Base-by-base conservation (phyloP, 75 land plant genomes). In the Sequoiadendron giganteum region DNA sequence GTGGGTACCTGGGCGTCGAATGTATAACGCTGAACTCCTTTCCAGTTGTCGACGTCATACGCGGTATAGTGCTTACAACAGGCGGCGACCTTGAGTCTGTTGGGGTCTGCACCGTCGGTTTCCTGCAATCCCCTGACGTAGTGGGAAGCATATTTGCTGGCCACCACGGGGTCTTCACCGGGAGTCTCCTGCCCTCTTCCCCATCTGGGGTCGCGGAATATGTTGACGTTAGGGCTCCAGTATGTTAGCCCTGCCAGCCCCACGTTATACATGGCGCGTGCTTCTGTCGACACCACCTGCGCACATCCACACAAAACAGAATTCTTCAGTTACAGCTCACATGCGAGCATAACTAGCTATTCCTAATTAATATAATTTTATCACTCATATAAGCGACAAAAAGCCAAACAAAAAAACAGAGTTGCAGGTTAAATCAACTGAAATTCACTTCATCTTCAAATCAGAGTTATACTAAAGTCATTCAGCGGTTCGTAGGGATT, bases 51-150 rank as follows among this genome's bases (percentile, higher is more conserved):
- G 10, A 97, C 39, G 90, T 97, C 99, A 87, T 97, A 96, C 55
- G 96, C 99, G 5, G 99, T 95, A 81, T 94, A 95, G 84, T 97
- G 99, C 78, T 96, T 96, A 90, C 98, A 96, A 86, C 97, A 95
- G 14, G 93, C 91, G 9, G 95, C 90, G 25, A 95, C 97, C 89
- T 96, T 96, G 80, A 96, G 92, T 39, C 86, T 85, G 36, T 88
- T 83, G 1, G 89, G 84, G n/a, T 87, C 94, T 21, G 21, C 28
- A 28, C 32, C 85, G 36, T 96, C 93, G 10, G 77, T 86, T 2
- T 92, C 89, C 73, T 95, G 98, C 86, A 96, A 68, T 1, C 98
- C 98, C 19, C 78, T 72, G 5, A 93, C 94, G 55, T 90, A 93
- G 81, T 85, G n/a, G 45, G 79, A 39, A 36, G 89, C 94, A 84